These are phyloP conservation scores for Aspergillus diversus DNA, from an alignment of 495 filamentous ascomycete genomes.

Conservation along the genomic window DNA sequence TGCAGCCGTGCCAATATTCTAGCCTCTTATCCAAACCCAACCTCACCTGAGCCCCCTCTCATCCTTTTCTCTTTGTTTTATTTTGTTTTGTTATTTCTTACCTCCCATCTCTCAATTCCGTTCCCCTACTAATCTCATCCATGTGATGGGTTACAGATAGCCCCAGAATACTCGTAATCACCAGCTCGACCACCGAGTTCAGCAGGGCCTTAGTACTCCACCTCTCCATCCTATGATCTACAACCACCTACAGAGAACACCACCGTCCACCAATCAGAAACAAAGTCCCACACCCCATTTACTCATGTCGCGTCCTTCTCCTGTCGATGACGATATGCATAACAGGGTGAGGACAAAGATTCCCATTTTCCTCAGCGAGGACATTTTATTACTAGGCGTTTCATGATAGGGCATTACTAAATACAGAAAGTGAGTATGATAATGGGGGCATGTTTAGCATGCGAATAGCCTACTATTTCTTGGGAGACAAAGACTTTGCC, in stretches of 20 bases:
- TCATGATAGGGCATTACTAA: neutral
- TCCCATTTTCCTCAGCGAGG: neutral
- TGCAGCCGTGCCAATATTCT: conserved; percentile 7
- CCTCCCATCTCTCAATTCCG: neutral
- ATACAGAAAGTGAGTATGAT: neutral
- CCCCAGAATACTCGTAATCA: conserved; percentile 10
- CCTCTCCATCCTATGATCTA: neutral
- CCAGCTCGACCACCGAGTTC: neutral
- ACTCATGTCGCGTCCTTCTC: conserved; percentile 1
- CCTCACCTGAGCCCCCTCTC: conserved; percentile 7
- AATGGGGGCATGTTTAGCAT: neutral
- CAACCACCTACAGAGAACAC: neutral
- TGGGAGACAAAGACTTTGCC: neutral
- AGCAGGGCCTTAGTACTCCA: neutral
- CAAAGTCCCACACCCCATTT: neutral
- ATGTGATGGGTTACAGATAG: conserved; percentile 10
- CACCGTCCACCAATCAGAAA: neutral
- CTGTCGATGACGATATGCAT: conserved; percentile 14
- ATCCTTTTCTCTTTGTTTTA: neutral
- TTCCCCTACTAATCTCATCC: neutral
- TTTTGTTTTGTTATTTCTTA: neutral
- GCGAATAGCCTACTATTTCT: neutral
- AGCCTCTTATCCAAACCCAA: conserved; percentile 11
- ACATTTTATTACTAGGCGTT: neutral
- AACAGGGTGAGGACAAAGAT: conserved; percentile 6